A percentile compares a stretch with the other conserved stretches of the same genome.
phyloP scores from a whole-genome alignment of 192 early-diverging fungal species.

The Physocladia obscura region DNA sequence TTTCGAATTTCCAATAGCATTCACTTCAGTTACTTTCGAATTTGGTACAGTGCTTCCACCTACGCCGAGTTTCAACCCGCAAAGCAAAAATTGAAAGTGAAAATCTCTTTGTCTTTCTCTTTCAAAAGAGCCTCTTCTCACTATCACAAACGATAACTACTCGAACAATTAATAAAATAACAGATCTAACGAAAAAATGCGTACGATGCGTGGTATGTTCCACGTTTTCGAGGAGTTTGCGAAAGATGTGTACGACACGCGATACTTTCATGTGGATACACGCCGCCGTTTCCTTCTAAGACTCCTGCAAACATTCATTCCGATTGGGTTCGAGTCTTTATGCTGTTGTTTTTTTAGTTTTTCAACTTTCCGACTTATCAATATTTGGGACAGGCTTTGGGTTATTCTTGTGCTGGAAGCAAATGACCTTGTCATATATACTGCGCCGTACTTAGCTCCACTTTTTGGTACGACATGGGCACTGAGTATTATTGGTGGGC shows the following conservation, averaged over 20 bases:
- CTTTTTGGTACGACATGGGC: slow-evolving; percentile 4
- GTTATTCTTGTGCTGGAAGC: slow-evolving; percentile 10
- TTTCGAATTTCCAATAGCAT: no score
- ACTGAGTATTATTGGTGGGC: slow-evolving; percentile 13
- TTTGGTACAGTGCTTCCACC: no score
- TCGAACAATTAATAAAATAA: no score
- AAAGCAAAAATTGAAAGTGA: no score
- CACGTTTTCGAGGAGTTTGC: slow-evolving; percentile 20
- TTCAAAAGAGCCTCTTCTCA: no score
- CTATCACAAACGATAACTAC: no score
- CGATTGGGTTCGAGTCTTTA: no score
- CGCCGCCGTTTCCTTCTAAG: background rate
- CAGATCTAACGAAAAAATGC: no score
- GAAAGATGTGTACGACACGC: background rate
- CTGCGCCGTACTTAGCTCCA: slow-evolving; percentile 3
- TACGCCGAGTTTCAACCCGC: no score
- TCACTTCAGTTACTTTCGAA: no score
- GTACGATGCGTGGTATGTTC: slow-evolving; percentile 10
- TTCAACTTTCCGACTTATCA: background rate
- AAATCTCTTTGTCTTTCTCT: no score
- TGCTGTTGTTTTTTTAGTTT: background rate
- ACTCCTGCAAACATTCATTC: background rate
- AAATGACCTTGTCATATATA: background rate
- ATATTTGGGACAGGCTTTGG: slow-evolving; percentile 8
- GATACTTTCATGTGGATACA: slow-evolving; percentile 9